Evolutionary conservation across 495 filamentous ascomycete species (phyloP), one percentile per base, ranked within the genome.

Genomic region (Neurospora intermedia): DNA sequence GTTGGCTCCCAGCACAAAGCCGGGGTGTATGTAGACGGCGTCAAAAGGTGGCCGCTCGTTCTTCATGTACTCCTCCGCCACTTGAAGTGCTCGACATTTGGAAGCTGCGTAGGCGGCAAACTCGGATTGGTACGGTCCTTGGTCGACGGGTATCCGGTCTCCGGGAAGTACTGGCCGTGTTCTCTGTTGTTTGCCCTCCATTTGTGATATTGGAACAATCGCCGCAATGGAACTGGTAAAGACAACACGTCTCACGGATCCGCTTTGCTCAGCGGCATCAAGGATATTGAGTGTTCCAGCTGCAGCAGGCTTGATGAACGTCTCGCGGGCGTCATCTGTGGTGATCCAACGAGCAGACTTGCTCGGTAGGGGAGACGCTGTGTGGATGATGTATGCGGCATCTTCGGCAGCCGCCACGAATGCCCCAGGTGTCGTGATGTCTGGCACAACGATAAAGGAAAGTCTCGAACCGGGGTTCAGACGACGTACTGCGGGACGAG

Each of bases 201-300:
- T 74, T 73, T 80, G 72, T 13, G 35, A 75, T 13, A 77, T 69
- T 0, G 79, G 77, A 13, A 78, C 73, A 15, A 80, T 78, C 6
- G 84, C 75, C 2, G 83, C 82, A 10, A 83, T 80, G 38, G 83
- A 83, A 71, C 84, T 85, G 39, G 85, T 86, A 72, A 85, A 80
- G 39, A 83, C 89, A 6, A 96, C 89, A 40, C 90, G 84, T 78
- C 91, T 91, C 46, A 96, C 77, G 16, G 76, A 76, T 15, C 88
- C 91, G 7, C 86, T 90, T 74, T 83, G 81, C 70, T 87, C 84
- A 75, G 93, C 88, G 1, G 91, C 88, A 71, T 91, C 88, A 59
- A 96, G 80, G 43, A 96, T 88, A 48, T 89, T 89, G 6, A 89
- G 88, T 9, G 93, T 96, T 45, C 93, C 92, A 74, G 88, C 89